Evolutionary conservation across 1,139 yeast species (phyloP), one percentile per base, ranked within the genome.

Genomic region (Blastobotrys niveus): DNA sequence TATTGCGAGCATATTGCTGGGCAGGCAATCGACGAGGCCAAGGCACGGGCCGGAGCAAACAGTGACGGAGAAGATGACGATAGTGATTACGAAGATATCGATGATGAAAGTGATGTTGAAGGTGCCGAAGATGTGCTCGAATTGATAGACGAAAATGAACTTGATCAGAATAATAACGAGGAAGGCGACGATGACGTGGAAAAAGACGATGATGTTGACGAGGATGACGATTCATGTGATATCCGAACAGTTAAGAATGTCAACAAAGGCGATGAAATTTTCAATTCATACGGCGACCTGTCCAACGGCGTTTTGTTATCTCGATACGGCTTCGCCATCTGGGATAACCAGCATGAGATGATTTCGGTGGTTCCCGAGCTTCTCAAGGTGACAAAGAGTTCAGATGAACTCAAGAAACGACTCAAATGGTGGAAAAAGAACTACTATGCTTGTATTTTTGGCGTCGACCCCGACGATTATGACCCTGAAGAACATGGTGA

Each of bases 211-310:
- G 53, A 50, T 43, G 70, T 66, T 3, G 66, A 68, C 2, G 71
- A 66, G 3, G 59, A 62, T 2, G 64, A 58, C 20, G 66, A 60
- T 27, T 57, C 61, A 6, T 67, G 69, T 20, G 69, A 65, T 31
- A 61, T 64, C 67, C 67, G 52, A 67, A 68, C 56, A 73, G 65
- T 70, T 12, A 57, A 59, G 5, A 56, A 62, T 2, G 73, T 84
- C 1, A 46, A 57, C 2, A 58, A 66, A 22, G 74, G 75, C n/a
- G 59, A 68, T 14, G 95, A 87, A 57, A 62, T 87, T 10, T 82
- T 79, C 68, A 85, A 84, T 61, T 79, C 91, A 0, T 86, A 85
- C 56, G 95, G 95, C 0, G 80, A 80, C 36, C 67, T 80, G 35
- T 68, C 82, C 14, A 85, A 84, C 54, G 72, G 84, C 0, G 73